Evolutionary conservation across 768 basidiomycete genomes (phyloP).

Genomic region (Boletus eberwhitei): DNA sequence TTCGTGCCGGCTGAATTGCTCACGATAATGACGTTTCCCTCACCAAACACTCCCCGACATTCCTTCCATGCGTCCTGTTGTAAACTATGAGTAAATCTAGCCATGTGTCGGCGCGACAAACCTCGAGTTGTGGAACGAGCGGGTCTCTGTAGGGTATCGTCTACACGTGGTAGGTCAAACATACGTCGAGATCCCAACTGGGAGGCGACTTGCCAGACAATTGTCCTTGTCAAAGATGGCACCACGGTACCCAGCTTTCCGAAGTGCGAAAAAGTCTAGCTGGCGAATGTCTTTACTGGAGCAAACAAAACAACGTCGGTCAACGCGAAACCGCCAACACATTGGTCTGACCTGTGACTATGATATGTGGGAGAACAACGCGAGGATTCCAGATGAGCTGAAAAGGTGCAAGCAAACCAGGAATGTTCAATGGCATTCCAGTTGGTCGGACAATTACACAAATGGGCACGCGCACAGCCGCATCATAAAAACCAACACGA

Average conservation of each 20-base stretch:
- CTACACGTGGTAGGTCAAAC: conserved; percentile 37
- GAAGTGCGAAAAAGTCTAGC: conserved; percentile 72
- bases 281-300: conserved; percentile 78
- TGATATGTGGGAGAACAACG: conserved; percentile 60
- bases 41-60: conserved; percentile 70
- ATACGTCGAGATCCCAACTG: no score
- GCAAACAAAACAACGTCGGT: conserved; percentile 12
- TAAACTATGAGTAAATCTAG: not conserved
- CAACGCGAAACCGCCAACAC: not conserved
- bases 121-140: conserved; percentile 74
- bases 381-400: conserved; percentile 69
- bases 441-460: not conserved
- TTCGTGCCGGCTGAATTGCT: conserved; percentile 91
- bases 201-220: conserved; percentile 63
- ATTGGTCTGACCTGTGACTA: conserved; percentile 56
- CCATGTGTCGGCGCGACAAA: conserved; percentile 28
- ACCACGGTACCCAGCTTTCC: conserved; percentile 77
- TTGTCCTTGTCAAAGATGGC: conserved; percentile 98
- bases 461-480: not conserved
- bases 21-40: conserved; percentile 80
- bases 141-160: conserved; percentile 76
- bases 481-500: not conserved
- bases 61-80: conserved; percentile 72
- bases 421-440: conserved; percentile 70
- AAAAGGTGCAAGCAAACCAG: conserved; percentile 66